Conservation (phyloP, 371 early-diverging fungal genomes). For the Blakeslea trispora region DNA sequence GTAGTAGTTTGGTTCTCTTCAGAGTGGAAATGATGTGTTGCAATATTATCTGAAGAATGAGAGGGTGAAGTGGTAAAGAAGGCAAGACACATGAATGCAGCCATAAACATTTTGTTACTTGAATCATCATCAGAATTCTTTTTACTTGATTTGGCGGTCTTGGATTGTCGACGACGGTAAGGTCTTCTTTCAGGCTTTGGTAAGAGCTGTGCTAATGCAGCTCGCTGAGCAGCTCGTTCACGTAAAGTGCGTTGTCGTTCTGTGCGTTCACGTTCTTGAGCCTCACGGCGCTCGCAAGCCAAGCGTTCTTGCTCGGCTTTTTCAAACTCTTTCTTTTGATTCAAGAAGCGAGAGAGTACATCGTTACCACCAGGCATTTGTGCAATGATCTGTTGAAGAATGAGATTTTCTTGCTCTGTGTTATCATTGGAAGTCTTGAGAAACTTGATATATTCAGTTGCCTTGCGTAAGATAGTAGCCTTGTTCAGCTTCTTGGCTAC, state of each 20-base stretch:
- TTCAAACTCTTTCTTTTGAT: constrained; percentile 28
- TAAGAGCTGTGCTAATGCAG: constrained; percentile 31
- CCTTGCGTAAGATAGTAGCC: constrained; percentile 81
- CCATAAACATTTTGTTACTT: constrained; percentile 36
- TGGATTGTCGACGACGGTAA: constrained; percentile 23
- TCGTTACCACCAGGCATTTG: constrained; percentile 57
- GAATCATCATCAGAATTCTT: background rate
- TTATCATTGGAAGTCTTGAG: constrained; percentile 59
- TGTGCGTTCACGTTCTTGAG: constrained; percentile 24
- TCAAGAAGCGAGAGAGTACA: constrained; percentile 26
- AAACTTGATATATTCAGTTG: constrained; percentile 83
- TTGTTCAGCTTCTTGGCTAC: constrained; percentile 83
- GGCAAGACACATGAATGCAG: constrained; percentile 44
- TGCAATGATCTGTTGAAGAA: constrained; percentile 48
- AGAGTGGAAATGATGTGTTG: background rate
- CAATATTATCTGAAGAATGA: constrained; percentile 3
- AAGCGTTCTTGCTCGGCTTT: constrained; percentile 23
- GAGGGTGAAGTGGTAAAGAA: constrained; percentile 39
- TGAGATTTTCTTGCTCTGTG: constrained; percentile 50
- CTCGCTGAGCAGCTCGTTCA: constrained; percentile 36
- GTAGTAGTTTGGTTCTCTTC: too few relatives aligned
- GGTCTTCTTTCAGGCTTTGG: constrained; percentile 34
- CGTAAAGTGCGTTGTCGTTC: constrained; percentile 27
- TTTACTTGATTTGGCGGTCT: constrained; percentile 7
- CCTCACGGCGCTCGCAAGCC: constrained; percentile 27